Evolutionary conservation across 495 filamentous ascomycete species (phyloP), one percentile per base, ranked within the genome.

Genomic region (Talaromyces nanjingensis): DNA sequence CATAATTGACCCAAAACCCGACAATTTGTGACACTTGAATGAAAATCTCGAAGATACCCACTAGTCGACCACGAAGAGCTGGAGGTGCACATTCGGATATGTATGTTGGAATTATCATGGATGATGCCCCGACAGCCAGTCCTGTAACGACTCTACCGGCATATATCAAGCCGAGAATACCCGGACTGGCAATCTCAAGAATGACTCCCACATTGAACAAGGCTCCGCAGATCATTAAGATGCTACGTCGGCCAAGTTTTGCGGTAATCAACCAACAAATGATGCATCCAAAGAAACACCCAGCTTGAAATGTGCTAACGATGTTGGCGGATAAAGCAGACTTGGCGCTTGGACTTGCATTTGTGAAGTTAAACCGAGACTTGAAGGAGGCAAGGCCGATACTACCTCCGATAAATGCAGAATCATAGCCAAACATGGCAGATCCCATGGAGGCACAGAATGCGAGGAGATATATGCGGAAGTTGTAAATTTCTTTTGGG

Each of bases 251-350:
- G 7, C 87, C 86, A 65, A 67, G 85, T 65, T 72, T 74, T 65
- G 88, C 86, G 0, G 87, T 83, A n/a, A 83, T 69, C 56, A 74
- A 81, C 54, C 79, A 79, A 18, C 84, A 82, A 4, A 75, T 67
- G 27, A 92, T 77, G 56, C 86, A 83, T 31, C 87, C 89, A 39
- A 84, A 79, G 69, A 91, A 92, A 73, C 85, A 85, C 27, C 86
- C 86, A 25, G 86, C 86, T 69, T 88, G 85, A 59, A 88, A 86
- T 1, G 84, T 87, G 47, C 87, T 89, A 27, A 89, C 89, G 62
- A 89, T 82, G 45, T 81, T 79, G 27, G 76, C 74, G n/a, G 72
- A 72, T 18, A 79, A 68, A 56, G 45, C 78, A 76, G 63, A 83
- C 22, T 58, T 58, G 24, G 24, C 24, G 29, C 24, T 33, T 12